Base-by-base conservation (phyloP, 306 rosid species). In the Hippophae gyantsensis region DNA sequence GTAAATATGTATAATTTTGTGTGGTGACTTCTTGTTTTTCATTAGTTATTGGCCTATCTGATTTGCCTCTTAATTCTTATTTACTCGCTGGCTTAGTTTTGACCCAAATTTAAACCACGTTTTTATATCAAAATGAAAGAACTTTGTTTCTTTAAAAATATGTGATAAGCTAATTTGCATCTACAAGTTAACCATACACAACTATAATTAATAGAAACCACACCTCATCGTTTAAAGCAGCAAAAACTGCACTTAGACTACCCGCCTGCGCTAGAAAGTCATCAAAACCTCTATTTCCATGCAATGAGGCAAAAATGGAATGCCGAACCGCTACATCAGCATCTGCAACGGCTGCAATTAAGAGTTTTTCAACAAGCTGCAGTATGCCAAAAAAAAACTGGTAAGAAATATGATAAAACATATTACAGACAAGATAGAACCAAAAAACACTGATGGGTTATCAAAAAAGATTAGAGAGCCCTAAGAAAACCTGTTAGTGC, bases 281-380 rank as follows among this genome's bases (percentile, higher is more conserved):
- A 68, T 92, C 96, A 77, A 92, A 92, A 43, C 99, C 89, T 68
- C 85, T 83, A 72, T 92, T 86, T 60, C 84, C 96, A 75, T 83
- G 86, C 59, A 88, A 81, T 73, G 94, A 84, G 63, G 82, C 81
- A 65, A 92, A 92, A 64, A 92, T 83, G 68, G 99, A 92, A 65
- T 84, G 90, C 56, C 99, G 95, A 70, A 92, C 99, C 10, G 81
- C 77, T 60, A 92, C 93, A 66, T 92, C 99, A 65, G 96, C 96
- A 78, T 88, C 99, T 43, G 94, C 96, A 73, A 92, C 99, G 64
- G 99, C 99, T 49, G 89, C 95, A 61, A 83, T 85, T 63, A 92
- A 95, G 69, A 92, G 99, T 81, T 84, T 92, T 77, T 88, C 99
- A 67, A 92, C 93, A 66, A 88, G 94, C 99, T 92, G 88, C 76